These are phyloP conservation scores for Fusarium cicatricum DNA, from an alignment of 2,329 filamentous ascomycete species.

Conservation along the genomic window DNA sequence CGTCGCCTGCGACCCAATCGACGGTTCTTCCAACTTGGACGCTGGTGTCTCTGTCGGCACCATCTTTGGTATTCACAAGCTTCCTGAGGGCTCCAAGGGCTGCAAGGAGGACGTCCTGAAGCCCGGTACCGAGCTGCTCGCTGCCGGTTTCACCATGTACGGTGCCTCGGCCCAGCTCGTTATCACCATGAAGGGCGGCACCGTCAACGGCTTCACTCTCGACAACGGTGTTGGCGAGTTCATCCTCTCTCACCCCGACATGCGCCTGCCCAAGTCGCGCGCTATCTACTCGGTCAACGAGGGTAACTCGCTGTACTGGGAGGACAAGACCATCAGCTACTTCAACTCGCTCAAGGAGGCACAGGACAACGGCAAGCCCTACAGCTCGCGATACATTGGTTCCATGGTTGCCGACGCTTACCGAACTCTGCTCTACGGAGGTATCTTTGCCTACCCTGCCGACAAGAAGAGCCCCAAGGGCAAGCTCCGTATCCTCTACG, in stretches of 20 bases:
- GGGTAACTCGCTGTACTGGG: constrained; percentile 97
- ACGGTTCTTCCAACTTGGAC: constrained; percentile 96
- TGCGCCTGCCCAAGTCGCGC: constrained; percentile 82
- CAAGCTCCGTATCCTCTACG: constrained; percentile 95
- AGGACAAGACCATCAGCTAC: constrained; percentile 85
- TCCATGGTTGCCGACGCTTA: constrained; percentile 99
- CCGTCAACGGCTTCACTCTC: constrained; percentile 96
- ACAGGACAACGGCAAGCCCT: constrained; percentile 79
- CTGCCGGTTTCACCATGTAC: constrained; percentile 99
- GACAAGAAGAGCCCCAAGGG: constrained; percentile 99
- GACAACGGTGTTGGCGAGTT: constrained; percentile 98
- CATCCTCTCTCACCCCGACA: constrained; percentile 95
- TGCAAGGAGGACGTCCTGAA: constrained; percentile 86
- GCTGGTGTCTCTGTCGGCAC: constrained; percentile 97
- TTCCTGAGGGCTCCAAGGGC: constrained; percentile 77
- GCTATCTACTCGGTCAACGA: constrained; percentile 98
- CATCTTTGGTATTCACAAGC: constrained; percentile 94
- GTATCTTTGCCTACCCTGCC: constrained; percentile 96
- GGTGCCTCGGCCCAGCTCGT: constrained; percentile 96
- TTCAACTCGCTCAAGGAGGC: constrained; percentile 89
- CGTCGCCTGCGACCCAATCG: constrained; percentile 96
- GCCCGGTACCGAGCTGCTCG: constrained; percentile 90
- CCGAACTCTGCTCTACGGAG: constrained; percentile 92
- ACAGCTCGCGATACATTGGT: constrained; percentile 94
- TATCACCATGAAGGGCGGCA: constrained; percentile 92